Evolutionary conservation across 2,329 filamentous ascomycete species (phyloP), one percentile per base, ranked within the genome.

Genomic region (Fusarium scirpi): DNA sequence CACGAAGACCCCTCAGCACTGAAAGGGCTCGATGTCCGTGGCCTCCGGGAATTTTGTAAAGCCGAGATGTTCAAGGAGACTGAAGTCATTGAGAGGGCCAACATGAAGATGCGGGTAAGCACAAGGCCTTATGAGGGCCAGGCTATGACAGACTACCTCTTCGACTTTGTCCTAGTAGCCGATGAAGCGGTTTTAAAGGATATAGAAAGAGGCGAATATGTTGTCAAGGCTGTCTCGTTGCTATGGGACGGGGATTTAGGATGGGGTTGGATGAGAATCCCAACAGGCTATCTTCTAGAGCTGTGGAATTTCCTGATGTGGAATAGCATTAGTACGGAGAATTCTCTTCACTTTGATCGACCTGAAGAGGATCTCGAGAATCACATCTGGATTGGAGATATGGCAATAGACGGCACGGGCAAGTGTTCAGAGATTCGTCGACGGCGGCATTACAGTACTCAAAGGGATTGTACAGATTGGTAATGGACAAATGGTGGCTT

Each of bases 201-300:
- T 25, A 15, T 62, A 34, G 29, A 3, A 4, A 32, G 6, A 27
- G 45, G 58, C 0, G 34, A 27, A 45, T 62, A 6, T 5, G 5
- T 58, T n/a, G 10, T 62, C 2, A 62, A 62, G 29, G 38, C 53
- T 3, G 13, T 62, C 1, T 20, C 53, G 2, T 40, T 62, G 1
- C 0, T 4, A 1, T 58, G 30, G 53, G 6, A 38, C 5, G 16
- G 18, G 3, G 3, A 44, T 4, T 2, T 1, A 2, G 48, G 44
- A 9, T 69, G 38, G 43, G 66, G 58, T 4, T 69, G 51, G 66
- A 45, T 67, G 54, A 45, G 63, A 15, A 67, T 64, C 32, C 58
- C 63, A 55, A 64, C 51, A 40, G 66, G 66, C 16, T 64, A 58
- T 58, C 40, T 67, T 8, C 4, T 64, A 13, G n/a, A 69, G 0